Evolutionary conservation across 2,329 filamentous ascomycete genomes (phyloP), one percentile per base, ranked within the genome.

Genomic region (Beauveria bassiana): DNA sequence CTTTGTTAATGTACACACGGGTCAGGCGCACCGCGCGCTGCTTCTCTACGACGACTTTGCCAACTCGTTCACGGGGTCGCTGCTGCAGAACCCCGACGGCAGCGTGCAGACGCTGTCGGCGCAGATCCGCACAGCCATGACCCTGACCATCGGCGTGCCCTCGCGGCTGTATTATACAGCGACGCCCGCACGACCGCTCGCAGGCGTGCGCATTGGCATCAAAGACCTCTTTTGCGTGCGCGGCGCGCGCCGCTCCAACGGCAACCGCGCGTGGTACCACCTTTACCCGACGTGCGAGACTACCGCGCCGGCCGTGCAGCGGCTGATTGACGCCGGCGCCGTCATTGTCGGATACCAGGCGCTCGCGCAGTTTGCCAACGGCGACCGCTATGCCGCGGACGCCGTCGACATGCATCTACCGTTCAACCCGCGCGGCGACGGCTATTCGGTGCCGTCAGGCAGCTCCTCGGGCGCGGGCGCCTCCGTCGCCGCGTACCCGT

Each of bases 91-190:
- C 0, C 69, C 68, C 1, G 65, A 70, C 1, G 72, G 71, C 26
- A 64, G 59, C 20, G 73, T 74, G 63, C 70, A 70, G 63, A 54
- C 68, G 8, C 61, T 74, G 28, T 70, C 71, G 1, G 72, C 72
- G 16, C 69, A 70, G 38, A 66, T 69, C 8, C 64, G 67, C 4
- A 65, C 66, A 16, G 67, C 68, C 2, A 65, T 65, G 1, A 66
- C 69, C 1, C 58, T 71, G 42, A 71, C 73, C 24, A 66, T 80
- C 38, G 77, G 61, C 66, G 85, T 88, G 0, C 84, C 85, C 4
- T 87, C 84, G 7, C 77, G 85, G 10, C 73, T 87, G 0, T 86
- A 86, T 72, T 84, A 76, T 70, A 79, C 76, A 2, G 79, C 76
- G 51, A 82, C 80, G 0, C 66, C 70, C 0, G 74, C 77, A n/a